A percentile compares a stretch with the other conserved stretches of the same genome.
Conservation (phyloP, 495 filamentous ascomycete species). For the Neurospora discreta region DNA sequence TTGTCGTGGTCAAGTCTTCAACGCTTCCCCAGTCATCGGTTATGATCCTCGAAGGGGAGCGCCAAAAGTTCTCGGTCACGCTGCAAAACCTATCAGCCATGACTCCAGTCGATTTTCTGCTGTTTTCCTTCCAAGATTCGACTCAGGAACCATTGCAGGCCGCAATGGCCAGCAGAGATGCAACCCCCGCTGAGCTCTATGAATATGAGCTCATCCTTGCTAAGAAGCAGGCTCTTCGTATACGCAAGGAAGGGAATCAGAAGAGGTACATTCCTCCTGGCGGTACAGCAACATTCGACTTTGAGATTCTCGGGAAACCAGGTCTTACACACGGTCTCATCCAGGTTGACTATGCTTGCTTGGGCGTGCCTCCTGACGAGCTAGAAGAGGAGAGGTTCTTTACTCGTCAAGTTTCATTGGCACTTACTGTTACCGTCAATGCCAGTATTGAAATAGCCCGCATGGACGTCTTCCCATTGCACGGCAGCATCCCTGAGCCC, state of each 20-base stretch:
- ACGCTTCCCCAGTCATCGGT: constrained; percentile 76
- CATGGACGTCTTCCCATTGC: constrained; percentile 68
- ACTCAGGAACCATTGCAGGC: constrained; percentile 65
- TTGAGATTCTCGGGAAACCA: constrained; percentile 77
- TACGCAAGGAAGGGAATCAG: constrained; percentile 43
- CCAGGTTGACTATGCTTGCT: constrained; percentile 70
- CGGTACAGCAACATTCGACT: constrained; percentile 60
- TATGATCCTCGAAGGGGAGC: constrained; percentile 86
- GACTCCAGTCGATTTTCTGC: constrained; percentile 67
- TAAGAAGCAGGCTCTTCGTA: constrained; percentile 60
- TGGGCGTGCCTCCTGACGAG: constrained; percentile 52
- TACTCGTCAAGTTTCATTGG: constrained; percentile 71
- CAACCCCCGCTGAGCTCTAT: constrained; percentile 66
- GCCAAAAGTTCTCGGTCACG: constrained; percentile 63
- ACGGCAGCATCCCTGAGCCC: constrained; percentile 35
- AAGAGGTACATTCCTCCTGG: constrained; percentile 53
- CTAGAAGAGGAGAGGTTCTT: constrained; percentile 60
- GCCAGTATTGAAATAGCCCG: constrained; percentile 71
- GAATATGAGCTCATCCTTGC: constrained; percentile 71
- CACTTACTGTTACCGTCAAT: constrained; percentile 82
- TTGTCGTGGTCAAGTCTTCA: constrained; percentile 60
- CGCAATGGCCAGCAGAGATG: constrained; percentile 62
- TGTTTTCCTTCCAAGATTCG: constrained; percentile 85
- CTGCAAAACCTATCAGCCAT: constrained; percentile 63
- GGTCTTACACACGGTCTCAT: constrained; percentile 72